Percentiles rank a stretch among this genome's conserved stretches.
These are phyloP conservation scores for Nigrospora osmanthi DNA, from an alignment of 2,329 filamentous ascomycete genomes.

Conservation along the genomic window DNA sequence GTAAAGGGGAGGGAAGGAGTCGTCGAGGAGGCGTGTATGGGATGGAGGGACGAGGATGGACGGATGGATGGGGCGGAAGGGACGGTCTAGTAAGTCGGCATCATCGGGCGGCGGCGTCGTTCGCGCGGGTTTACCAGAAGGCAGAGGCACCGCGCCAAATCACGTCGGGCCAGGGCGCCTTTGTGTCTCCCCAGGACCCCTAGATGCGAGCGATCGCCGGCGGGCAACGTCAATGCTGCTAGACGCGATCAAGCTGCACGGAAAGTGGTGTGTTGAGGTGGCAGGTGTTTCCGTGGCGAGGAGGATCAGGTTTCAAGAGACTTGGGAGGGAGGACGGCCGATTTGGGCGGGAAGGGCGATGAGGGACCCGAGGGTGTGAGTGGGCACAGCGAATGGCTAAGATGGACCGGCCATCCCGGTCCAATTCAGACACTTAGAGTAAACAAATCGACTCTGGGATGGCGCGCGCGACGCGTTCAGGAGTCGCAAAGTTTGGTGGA, in stretches of 20 bases:
- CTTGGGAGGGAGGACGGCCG: background rate
- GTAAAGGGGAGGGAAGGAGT: no score
- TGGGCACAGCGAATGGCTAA: no score
- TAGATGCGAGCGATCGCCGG: conserved; percentile 1
- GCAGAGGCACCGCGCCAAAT: no score
- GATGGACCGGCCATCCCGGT: background rate
- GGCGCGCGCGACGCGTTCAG: conserved; percentile 3
- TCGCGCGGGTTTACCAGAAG: no score
- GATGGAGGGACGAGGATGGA: no score
- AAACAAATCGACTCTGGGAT: background rate
- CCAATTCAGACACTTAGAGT: conserved; percentile 1
- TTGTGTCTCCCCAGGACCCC: conserved; percentile 1
- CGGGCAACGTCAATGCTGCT: background rate
- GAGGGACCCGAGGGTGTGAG: no score
- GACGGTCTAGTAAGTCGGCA: background rate
- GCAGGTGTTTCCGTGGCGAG: background rate
- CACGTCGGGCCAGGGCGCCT: no score
- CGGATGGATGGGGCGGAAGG: no score
- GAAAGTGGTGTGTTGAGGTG: background rate
- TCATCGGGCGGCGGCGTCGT: background rate
- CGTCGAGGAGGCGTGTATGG: no score
- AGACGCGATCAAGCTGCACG: no score
- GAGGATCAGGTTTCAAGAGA: background rate
- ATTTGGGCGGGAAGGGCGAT: background rate
- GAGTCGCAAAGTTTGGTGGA: conserved; percentile 2